Evolutionary conservation across 2,329 filamentous ascomycete species (phyloP).

Genomic region (Scytalidium lignicola): DNA sequence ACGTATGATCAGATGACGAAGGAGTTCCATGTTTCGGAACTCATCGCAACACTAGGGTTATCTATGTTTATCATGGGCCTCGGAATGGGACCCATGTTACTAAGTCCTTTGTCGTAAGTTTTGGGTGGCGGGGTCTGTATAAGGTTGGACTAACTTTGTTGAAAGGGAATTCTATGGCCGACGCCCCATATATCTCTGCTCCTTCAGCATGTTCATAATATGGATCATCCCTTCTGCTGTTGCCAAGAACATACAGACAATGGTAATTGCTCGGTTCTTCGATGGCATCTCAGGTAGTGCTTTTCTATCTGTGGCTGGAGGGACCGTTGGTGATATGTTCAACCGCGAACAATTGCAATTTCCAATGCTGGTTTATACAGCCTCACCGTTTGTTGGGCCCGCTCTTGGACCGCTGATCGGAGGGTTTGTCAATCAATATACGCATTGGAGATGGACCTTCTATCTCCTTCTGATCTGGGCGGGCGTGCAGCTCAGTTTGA

Average conservation of each 20-base stretch:
- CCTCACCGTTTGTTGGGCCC: slow-evolving; percentile 59
- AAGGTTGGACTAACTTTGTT: slow-evolving; percentile 1
- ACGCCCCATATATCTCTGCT: slow-evolving; percentile 71
- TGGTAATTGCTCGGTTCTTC: slow-evolving; percentile 74
- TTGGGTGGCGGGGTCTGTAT: not conserved
- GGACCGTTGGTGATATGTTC: slow-evolving; percentile 81
- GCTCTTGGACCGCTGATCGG: slow-evolving; percentile 58
- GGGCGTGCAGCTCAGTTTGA: slow-evolving; percentile 54
- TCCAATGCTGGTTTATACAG: slow-evolving; percentile 79
- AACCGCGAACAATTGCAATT: slow-evolving; percentile 60
- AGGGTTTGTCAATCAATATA: slow-evolving; percentile 76
- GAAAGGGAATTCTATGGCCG: slow-evolving; percentile 71
- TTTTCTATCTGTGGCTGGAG: slow-evolving; percentile 71
- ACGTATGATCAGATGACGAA: slow-evolving; percentile 72
- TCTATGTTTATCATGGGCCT: slow-evolving; percentile 79
- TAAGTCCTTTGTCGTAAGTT: slow-evolving; percentile 47
- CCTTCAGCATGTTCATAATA: slow-evolving; percentile 69
- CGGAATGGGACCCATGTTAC: slow-evolving; percentile 49
- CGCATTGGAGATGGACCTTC: slow-evolving; percentile 76
- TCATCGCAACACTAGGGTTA: slow-evolving; percentile 74
- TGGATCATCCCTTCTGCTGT: slow-evolving; percentile 80
- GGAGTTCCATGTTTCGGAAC: slow-evolving; percentile 66
- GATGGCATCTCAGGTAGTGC: slow-evolving; percentile 66
- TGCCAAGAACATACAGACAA: slow-evolving; percentile 74
- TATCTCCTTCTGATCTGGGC: slow-evolving; percentile 83